Evolutionary conservation across 257 asterid species (phyloP), one percentile per base, ranked within the genome.

Genomic region (Ilex asprella): DNA sequence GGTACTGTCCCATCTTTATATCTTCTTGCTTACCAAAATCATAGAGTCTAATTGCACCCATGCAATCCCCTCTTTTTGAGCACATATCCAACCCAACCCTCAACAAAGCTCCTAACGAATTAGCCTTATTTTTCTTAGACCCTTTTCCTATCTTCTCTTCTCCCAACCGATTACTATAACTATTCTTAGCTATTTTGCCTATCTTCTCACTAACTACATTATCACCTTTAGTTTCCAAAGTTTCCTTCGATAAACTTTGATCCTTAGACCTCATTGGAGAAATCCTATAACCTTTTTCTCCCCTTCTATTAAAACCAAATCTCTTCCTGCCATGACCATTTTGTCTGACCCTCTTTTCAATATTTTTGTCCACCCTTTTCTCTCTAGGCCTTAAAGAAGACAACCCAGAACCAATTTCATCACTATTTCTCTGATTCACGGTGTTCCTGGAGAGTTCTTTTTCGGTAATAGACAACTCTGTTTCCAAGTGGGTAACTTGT

Each of bases 11-110:
- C 75, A 89, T 64, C 50, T 41, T 54, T 15, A 87, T 68, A 14
- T 80, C 79, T 61, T 87, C 88, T 62, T 58, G 81, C 72, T 70
- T 64, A 35, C 90, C 89, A 78, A 84, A 76, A 63, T 77, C 83
- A 77, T 81, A 85, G 32, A 89, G 79, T 67, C 67, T 74, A 60
- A 87, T 81, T 49, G 94, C 97, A 55, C 86, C 78, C 59, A 66
- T 30, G 10, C 87, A 76, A 75, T 89, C 88, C 56, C 97, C 97
- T 62, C 81, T 81, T 68, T 83, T 89, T 16, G 97, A 89, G 77
- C 95, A 89, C 74, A 73, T 67, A 62, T 87, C 95, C 62, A 87
- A 70, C 27, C 95, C 95, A 61, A 80, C 39, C 76, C 86, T 79
- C 67, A 89, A 47, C 29, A 61, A 70, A 54, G 13, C 44, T 58